Base-by-base conservation (phyloP, 1,284 basidiomycete genomes). In the Ganoderma boninense region DNA sequence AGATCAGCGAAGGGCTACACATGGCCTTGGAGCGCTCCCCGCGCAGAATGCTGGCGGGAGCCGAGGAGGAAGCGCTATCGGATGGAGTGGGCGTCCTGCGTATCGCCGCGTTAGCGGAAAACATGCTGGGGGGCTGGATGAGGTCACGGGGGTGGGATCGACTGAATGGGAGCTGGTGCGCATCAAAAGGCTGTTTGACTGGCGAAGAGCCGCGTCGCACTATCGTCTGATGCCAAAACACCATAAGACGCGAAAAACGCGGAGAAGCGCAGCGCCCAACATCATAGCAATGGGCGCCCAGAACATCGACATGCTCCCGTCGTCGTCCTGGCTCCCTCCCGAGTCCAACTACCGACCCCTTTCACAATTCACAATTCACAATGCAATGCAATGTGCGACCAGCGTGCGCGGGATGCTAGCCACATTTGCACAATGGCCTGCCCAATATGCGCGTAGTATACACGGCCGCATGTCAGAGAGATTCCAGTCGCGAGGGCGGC, bases 171-270 rank as follows among this genome's bases (percentile, higher is more conserved):
- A 23, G 49, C n/a, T 52, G 49, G 1, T 1, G n/a, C 23, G 11
- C 49, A 52, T 52, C 49, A 26, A 52, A 52, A 52, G 49, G n/a
- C 23, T 52, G 7, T 52, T 52, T 52, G 49, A 52, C n/a, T 23
- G 49, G 49, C 10, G 49, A 26, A 23, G 20, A n/a, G 23, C 0
- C n/a, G 49, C 49, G 49, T 52, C 49, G 49, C 49, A 11, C n/a
- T 26, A 52, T 26, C n/a, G 49, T 52, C 49, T 52, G 49, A 52
- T 52, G 49, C 49, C n/a, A 52, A 52, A 52, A 52, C 49, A 52
- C 49, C 49, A 52, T 52, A 52, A 52, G 49, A 52, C 49, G 49
- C 49, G 49, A 52, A 52, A 52, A 52, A 52, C 23, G 49, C 49
- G 49, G 49, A 26, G n/a, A 52, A 52, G 49, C 49, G 49, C 49